Percentiles rank a stretch among this genome's conserved stretches.
phyloP scores from a whole-genome alignment of 2,329 filamentous ascomycete genomes.

The Arachnomyces sp. region DNA sequence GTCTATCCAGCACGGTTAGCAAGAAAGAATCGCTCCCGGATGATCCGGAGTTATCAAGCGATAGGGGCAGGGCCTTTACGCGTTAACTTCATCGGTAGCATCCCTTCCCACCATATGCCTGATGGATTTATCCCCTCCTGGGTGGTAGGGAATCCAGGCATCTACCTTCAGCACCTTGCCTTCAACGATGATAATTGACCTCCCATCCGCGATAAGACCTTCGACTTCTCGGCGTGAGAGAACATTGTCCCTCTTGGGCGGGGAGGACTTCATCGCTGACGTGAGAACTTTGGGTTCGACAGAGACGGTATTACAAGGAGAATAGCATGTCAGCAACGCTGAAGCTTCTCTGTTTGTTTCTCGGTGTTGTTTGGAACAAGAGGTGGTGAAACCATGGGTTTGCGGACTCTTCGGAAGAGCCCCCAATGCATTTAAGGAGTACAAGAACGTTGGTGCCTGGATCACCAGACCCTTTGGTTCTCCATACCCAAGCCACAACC shows the following conservation, averaged over 20 bases:
- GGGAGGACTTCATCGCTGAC: constrained; percentile 10
- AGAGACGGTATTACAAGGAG: constrained; percentile 15
- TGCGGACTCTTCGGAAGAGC: too few species aligned
- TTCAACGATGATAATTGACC: constrained; percentile 72
- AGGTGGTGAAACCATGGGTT: too few species aligned
- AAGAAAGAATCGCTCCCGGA: too few species aligned
- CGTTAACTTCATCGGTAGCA: constrained; percentile 89
- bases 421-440: too few species aligned
- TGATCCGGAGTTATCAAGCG: too few species aligned
- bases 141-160: constrained; percentile 81
- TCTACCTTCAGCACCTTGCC: constrained; percentile 79
- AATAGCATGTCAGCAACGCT: not conserved
- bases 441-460: too few species aligned
- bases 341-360: not conserved
- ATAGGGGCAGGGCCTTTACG: constrained; percentile 43
- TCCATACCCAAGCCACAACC: too few species aligned
- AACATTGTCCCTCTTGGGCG: constrained; percentile 39
- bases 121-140: constrained; percentile 85
- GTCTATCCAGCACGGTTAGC: constrained; percentile 40
- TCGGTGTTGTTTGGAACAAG: too few species aligned
- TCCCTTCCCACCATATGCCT: constrained; percentile 88
- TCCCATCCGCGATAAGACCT: constrained; percentile 72
- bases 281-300: constrained; percentile 10
- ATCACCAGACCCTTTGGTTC: too few species aligned
- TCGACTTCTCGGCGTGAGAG: constrained; percentile 64